Evolutionary conservation across 129 eudicot genomes (phyloP).

Genomic region (Kitagawia praeruptora): DNA sequence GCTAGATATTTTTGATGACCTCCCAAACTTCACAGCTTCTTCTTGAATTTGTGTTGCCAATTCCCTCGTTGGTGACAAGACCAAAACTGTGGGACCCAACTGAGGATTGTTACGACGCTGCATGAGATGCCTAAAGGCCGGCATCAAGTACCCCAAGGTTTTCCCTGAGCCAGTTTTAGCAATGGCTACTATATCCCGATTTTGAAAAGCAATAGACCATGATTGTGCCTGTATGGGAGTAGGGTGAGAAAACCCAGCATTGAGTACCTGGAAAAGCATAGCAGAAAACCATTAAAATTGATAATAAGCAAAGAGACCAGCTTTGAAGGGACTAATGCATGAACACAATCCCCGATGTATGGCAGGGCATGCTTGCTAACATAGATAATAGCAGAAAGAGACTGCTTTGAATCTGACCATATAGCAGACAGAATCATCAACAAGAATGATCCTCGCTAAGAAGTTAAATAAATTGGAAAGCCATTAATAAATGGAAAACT

Average conservation of each 20-base stretch:
- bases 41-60: slow-evolving; percentile 95
- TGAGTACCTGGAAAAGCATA: slow-evolving; percentile 43
- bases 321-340: background rate
- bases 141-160: slow-evolving; percentile 85
- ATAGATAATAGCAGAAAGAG: slow-evolving; percentile 51
- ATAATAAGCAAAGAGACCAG: slow-evolving; percentile 25
- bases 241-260: slow-evolving; percentile 85
- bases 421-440: background rate
- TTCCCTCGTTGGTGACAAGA: slow-evolving; percentile 92
- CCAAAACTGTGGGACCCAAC: slow-evolving; percentile 83
- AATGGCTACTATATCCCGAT: slow-evolving; percentile 84
- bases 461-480: background rate
- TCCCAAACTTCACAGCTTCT: slow-evolving; percentile 86
- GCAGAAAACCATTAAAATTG: background rate
- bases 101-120: slow-evolving; percentile 48
- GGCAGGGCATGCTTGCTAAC: slow-evolving; percentile 31
- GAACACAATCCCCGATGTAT: background rate
- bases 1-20: slow-evolving; percentile 63
- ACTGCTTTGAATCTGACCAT: slow-evolving; percentile 48
- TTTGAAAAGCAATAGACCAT: slow-evolving; percentile 93
- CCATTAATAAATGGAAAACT: background rate
- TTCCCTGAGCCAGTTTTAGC: slow-evolving; percentile 98
- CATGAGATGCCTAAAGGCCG: slow-evolving; percentile 78
- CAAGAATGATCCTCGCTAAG: background rate
- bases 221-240: slow-evolving; percentile 98